Evolutionary conservation across 768 basidiomycete species (phyloP).

Genomic region (Panaeolus papilionaceus): DNA sequence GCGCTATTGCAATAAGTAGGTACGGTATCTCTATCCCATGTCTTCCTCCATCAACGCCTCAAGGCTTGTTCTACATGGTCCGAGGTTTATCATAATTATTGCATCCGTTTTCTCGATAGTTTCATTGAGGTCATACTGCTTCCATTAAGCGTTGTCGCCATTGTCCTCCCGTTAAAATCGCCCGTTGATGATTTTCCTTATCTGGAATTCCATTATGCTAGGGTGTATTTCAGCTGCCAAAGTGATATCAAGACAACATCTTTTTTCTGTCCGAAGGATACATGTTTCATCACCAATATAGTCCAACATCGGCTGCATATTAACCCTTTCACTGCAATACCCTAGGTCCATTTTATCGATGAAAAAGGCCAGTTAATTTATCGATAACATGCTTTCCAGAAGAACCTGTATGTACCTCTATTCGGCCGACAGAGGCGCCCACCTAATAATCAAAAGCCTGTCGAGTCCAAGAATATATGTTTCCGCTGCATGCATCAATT

Average conservation of each 20-base stretch:
- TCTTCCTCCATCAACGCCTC: not conserved
- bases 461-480: not conserved
- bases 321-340: slow-evolving; percentile 1
- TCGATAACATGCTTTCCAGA: not conserved
- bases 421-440: slow-evolving; percentile 13
- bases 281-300: not conserved
- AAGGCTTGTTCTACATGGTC: not conserved
- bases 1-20: not conserved
- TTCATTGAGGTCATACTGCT: not conserved
- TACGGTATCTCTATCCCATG: not conserved
- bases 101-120: slow-evolving; percentile 2
- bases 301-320: not conserved
- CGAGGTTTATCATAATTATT: not conserved
- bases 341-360: not conserved
- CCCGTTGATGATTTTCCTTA: not conserved
- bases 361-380: not conserved
- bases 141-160: not conserved
- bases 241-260: not conserved
- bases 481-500: too few relatives aligned
- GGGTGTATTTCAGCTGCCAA: not conserved
- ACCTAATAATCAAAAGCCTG: not conserved
- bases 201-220: not conserved
- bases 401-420: not conserved
- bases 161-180: not conserved
- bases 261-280: not conserved